phyloP scores from a whole-genome alignment of 140 eudicot genomes.

The Ambrosia hybrid region DNA sequence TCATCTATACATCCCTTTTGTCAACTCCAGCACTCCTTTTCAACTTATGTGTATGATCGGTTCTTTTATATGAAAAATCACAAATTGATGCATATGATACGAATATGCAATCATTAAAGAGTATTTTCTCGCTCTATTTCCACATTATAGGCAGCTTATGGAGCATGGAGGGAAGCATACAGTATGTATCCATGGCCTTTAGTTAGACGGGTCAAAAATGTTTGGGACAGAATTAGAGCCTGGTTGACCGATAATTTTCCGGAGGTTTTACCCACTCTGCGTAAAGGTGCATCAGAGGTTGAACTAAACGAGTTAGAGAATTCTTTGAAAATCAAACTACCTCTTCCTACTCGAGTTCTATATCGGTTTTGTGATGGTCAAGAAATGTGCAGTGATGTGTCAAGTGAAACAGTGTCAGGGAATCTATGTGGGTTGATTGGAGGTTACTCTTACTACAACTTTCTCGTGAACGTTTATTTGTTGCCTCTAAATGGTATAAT shows the following conservation, averaged over 20 bases:
- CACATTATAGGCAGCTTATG: conserved; percentile 59
- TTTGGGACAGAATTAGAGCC: conserved; percentile 55
- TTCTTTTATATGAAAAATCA: no score
- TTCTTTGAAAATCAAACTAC: conserved; percentile 59
- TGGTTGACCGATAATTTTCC: conserved; percentile 74
- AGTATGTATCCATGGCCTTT: conserved; percentile 81
- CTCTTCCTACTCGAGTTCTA: conserved; percentile 70
- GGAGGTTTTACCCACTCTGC: conserved; percentile 60
- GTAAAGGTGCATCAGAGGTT: conserved; percentile 74
- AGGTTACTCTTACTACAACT: conserved; percentile 66
- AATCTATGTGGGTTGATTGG: conserved; percentile 73
- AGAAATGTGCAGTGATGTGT: conserved; percentile 31
- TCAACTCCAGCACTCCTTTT: no score
- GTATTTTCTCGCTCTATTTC: not conserved
- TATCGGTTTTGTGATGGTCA: conserved; percentile 91
- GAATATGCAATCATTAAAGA: not conserved
- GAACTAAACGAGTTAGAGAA: conserved; percentile 56
- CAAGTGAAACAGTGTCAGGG: conserved; percentile 18
- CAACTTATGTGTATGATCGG: no score
- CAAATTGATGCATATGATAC: not conserved
- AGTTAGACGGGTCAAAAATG: conserved; percentile 56
- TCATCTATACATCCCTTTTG: no score
- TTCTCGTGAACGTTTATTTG: conserved; percentile 64
- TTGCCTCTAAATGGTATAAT: conserved; percentile 49
- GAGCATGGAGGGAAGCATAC: conserved; percentile 72